These are phyloP conservation scores for Eurotiales sp. DNA, from an alignment of 2,329 filamentous ascomycete genomes.

Conservation along the genomic window DNA sequence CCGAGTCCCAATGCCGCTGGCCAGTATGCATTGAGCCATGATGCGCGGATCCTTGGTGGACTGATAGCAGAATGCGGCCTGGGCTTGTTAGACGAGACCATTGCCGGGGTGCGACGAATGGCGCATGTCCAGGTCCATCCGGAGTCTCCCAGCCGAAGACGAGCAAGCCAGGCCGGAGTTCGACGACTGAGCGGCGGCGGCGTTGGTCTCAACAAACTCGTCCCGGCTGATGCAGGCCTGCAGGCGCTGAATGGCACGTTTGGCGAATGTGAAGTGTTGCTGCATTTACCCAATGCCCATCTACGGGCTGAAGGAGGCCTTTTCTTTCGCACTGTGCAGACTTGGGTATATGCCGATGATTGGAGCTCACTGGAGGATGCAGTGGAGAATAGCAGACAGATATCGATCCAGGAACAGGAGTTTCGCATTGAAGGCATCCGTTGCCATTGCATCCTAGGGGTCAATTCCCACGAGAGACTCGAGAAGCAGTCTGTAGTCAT, in stretches of 20 bases:
- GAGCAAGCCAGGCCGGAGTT: conserved; percentile 14
- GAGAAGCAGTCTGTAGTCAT: conserved; percentile 49
- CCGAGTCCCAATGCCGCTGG: conserved; percentile 13
- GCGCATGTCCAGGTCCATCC: conserved; percentile 28
- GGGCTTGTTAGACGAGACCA: conserved; percentile 34
- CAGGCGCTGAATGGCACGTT: conserved; percentile 27
- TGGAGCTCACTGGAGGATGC: conserved; percentile 19
- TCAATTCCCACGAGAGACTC: conserved; percentile 51
- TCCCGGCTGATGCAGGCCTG: conserved; percentile 10
- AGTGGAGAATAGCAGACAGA: conserved; percentile 24
- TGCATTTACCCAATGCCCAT: conserved; percentile 43
- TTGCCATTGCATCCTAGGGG: conserved; percentile 47
- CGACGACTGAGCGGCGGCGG: conserved; percentile 21
- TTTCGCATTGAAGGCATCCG: conserved; percentile 42
- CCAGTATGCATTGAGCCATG: conserved; percentile 28
- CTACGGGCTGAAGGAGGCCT: conserved; percentile 43
- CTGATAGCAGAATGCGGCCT: conserved; percentile 34
- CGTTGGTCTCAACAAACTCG: conserved; percentile 2
- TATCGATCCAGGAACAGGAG: conserved; percentile 33
- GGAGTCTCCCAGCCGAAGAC: conserved; percentile 18
- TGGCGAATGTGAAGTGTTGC: conserved; percentile 34
- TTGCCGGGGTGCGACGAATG: conserved; percentile 33
- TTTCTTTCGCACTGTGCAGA: conserved; percentile 32
- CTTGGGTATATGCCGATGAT: conserved; percentile 28
- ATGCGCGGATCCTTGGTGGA: conserved; percentile 33